Percentiles rank a stretch among this genome's conserved stretches.
These are phyloP conservation scores for Capsella rubella DNA, from an alignment of 441 rosid species.

Conservation along the genomic window DNA sequence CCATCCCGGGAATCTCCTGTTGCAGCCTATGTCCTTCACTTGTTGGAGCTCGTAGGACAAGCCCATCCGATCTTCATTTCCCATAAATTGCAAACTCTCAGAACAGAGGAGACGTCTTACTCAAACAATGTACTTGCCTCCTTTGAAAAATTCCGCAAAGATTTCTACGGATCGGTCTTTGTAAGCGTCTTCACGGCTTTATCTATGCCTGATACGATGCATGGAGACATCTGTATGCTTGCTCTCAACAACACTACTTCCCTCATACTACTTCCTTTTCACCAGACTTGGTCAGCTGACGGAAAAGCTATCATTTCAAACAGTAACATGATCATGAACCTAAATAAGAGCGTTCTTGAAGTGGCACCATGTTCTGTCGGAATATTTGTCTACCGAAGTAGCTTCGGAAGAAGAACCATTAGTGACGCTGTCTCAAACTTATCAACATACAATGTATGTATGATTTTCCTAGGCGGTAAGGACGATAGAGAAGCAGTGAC, in stretches of 20 bases:
- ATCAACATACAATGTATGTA: conserved; percentile 31
- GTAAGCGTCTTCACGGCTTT: conserved; percentile 44
- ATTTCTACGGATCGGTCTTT: conserved; percentile 29
- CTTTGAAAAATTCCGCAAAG: conserved; percentile 39
- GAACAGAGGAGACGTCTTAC: conserved; percentile 21
- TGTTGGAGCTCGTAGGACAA: conserved; percentile 56
- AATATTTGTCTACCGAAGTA: conserved; percentile 46
- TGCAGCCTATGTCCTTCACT: conserved; percentile 53
- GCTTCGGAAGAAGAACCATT: conserved; percentile 27
- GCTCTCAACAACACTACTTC: conserved; percentile 45
- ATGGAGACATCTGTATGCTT: conserved; percentile 49
- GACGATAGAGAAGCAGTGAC: conserved; percentile 46
- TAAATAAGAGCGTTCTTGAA: conserved; percentile 48
- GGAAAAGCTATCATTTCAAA: conserved; percentile 46
- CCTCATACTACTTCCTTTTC: conserved; percentile 52
- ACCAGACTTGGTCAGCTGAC: conserved; percentile 45
- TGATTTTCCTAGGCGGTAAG: conserved; percentile 44
- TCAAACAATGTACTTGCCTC: conserved; percentile 49
- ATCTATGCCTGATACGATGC: conserved; percentile 46
- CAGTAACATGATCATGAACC: conserved; percentile 24
- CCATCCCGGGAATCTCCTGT: conserved; percentile 43
- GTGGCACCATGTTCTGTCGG: conserved; percentile 61
- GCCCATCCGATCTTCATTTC: conserved; percentile 57
- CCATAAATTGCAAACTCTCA: conserved; percentile 47
- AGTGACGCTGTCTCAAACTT: conserved; percentile 22